Evolutionary conservation across 495 filamentous ascomycete species (phyloP).

Genomic region (Friedmanniomyces endolithicus): DNA sequence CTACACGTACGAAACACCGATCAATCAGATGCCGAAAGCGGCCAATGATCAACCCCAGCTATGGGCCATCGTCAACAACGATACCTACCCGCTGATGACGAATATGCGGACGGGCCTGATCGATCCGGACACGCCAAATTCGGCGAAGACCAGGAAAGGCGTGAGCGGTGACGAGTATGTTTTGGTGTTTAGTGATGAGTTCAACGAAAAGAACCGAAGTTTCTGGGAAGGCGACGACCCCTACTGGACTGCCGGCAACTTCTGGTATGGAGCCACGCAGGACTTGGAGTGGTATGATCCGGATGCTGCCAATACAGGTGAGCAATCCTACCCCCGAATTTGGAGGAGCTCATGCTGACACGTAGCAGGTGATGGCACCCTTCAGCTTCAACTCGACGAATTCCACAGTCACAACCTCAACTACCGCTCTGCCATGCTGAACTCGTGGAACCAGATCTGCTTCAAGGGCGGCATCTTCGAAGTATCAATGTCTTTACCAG

Average conservation of each 20-base stretch:
- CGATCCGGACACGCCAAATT: slow-evolving; percentile 58
- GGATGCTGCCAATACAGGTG: slow-evolving; percentile 52
- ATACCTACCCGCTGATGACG: slow-evolving; percentile 39
- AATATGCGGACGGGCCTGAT: slow-evolving; percentile 51
- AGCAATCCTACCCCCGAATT: not conserved
- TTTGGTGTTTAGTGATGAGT: slow-evolving; percentile 71
- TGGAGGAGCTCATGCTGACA: not conserved
- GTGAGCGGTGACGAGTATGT: slow-evolving; percentile 49
- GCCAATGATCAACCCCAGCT: slow-evolving; percentile 13
- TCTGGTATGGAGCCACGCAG: slow-evolving; percentile 72
- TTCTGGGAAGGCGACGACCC: slow-evolving; percentile 68
- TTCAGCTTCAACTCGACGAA: slow-evolving; percentile 54
- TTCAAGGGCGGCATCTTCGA: slow-evolving; percentile 68
- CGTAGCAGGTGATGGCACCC: slow-evolving; percentile 41
- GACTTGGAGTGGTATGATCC: slow-evolving; percentile 80
- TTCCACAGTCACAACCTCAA: slow-evolving; percentile 57
- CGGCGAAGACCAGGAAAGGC: slow-evolving; percentile 43
- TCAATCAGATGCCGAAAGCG: slow-evolving; percentile 23
- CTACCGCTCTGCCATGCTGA: slow-evolving; percentile 70
- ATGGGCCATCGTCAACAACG: slow-evolving; percentile 31
- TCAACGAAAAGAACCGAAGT: slow-evolving; percentile 55
- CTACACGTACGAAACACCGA: slow-evolving; percentile 21
- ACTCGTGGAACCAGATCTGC: slow-evolving; percentile 71
- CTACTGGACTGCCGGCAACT: slow-evolving; percentile 55
- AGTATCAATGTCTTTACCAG: slow-evolving; percentile 64